Percentiles rank a stretch among this genome's conserved stretches.
Evolutionary conservation across 306 rosid genomes (phyloP).

Genomic region (Potentilla sterilis): DNA sequence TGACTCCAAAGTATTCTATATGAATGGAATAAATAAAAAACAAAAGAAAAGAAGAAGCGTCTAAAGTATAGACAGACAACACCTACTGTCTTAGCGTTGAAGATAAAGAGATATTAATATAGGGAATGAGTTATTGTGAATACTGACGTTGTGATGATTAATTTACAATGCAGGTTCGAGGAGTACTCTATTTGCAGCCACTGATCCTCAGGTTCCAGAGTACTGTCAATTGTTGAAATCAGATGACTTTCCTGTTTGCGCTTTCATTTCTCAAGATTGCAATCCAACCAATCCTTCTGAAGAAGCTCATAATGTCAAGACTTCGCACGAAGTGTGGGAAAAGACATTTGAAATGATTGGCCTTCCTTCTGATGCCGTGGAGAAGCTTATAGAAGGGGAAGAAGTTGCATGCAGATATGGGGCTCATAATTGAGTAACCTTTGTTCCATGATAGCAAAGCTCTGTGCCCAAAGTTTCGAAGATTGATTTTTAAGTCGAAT

Average conservation of each 20-base stretch:
- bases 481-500: constrained; percentile 18
- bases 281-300: constrained; percentile 87
- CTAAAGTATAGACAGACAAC: not conserved
- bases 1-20: not conserved
- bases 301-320: constrained; percentile 71
- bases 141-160: not conserved
- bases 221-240: constrained; percentile 84
- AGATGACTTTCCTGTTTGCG: constrained; percentile 88
- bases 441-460: constrained; percentile 23
- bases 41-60: too few relatives aligned
- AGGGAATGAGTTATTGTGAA: not conserved
- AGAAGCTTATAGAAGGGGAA: constrained; percentile 78
- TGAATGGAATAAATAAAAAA: too few relatives aligned
- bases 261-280: constrained; percentile 85
- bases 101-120: not conserved
- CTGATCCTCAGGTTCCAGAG: constrained; percentile 87
- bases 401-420: constrained; percentile 64
- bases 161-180: constrained; percentile 67
- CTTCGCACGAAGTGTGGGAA: constrained; percentile 69
- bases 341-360: constrained; percentile 86
- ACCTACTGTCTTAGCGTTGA: not conserved
- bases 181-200: constrained; percentile 89
- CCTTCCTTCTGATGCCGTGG: constrained; percentile 72
- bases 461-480: not conserved
- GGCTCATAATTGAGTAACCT: constrained; percentile 37